A percentile compares a stretch with the other conserved stretches of the same genome.
These are phyloP conservation scores for Polychytrium aggregatum DNA, from an alignment of 192 early-diverging fungal species.

Conservation along the genomic window DNA sequence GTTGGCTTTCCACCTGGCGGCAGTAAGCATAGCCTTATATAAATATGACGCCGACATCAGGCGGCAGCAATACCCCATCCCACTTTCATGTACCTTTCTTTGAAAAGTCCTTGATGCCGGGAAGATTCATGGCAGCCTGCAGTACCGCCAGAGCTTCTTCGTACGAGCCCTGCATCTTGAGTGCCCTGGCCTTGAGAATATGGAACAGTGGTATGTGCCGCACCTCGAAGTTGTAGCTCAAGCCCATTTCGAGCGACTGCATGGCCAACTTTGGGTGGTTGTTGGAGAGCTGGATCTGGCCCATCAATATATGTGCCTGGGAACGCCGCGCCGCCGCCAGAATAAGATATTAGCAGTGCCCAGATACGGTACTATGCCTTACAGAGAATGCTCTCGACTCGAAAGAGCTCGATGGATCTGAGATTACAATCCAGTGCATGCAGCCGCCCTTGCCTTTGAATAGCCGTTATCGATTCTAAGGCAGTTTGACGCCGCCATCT, in stretches of 20 bases:
- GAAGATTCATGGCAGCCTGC: conserved; percentile 18
- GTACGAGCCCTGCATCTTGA: conserved; percentile 18
- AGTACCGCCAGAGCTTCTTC: conserved; percentile 29
- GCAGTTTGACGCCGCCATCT: conserved; percentile 15
- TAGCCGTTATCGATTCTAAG: conserved; percentile 25
- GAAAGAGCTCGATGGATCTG: no score
- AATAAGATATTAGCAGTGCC: no score
- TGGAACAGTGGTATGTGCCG: conserved; percentile 28
- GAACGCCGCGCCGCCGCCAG: no score
- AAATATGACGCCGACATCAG: no score
- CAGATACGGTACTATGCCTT: no score
- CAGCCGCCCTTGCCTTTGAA: conserved; percentile 7
- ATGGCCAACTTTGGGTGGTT: conserved; percentile 16
- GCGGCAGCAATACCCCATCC: no score
- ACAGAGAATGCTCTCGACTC: no score
- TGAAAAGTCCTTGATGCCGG: conserved; percentile 18
- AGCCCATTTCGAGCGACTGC: conserved; percentile 34
- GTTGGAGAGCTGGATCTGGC: conserved; percentile 28
- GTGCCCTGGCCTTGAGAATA: conserved; percentile 27
- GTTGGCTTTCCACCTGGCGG: no score
- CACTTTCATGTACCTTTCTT: conserved; percentile 5
- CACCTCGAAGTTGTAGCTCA: conserved; percentile 42
- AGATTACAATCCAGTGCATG: no score
- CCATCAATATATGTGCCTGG: conserved; percentile 34
- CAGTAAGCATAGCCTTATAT: no score